Base-by-base conservation (phyloP, 192 early-diverging fungal species). In the Linnemannia elongata region DNA sequence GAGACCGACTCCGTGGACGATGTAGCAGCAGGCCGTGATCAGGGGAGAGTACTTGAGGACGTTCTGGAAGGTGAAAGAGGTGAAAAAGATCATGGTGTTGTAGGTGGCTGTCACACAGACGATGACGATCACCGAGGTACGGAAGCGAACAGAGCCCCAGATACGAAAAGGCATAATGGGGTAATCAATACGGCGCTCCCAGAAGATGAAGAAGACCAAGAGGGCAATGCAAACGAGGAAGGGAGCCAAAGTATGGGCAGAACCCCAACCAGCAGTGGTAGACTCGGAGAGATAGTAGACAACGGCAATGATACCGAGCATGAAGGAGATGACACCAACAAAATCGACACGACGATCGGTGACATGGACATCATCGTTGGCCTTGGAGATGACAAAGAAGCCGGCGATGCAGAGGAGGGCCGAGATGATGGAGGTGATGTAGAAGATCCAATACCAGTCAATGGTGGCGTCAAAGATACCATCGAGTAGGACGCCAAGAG, bases 21-120 rank as follows among this genome's bases (percentile, higher is more conserved):
- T 89, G 68, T 84, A 91, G 33, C 88, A 90, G 70, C 89, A 82
- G 6, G 91, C 91, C 0, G 89, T 86, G 72, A 90, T 79, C 24
- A 90, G 20, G 10, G 91, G 81, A 22, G 57, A 76, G 79, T 78
- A 91, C 22, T 75, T n/a, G 63, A 83, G 75, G 12, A 88, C 82
- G 13, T 89, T 82, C 72, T 91, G 88, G 80, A 91, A 91, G 66
- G 88, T 90, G 49, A 91, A 60, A 1, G 91, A 90, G 0, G 88
- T 73, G 60, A 78, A 87, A 54, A 90, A 91, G 55, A 89, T 85
- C 80, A 90, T 89, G 24, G 77, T 80, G 55, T 74, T 82, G 75
- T 90, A 91, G 10, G 77, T 76, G 5, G 83, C 80, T 9, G 77
- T 85, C 42, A 76, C 57, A 27, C 83, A 78, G 71, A 77, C 73